Evolutionary conservation across 345 rosid species (phyloP).

Genomic region (Pistacia vera): DNA sequence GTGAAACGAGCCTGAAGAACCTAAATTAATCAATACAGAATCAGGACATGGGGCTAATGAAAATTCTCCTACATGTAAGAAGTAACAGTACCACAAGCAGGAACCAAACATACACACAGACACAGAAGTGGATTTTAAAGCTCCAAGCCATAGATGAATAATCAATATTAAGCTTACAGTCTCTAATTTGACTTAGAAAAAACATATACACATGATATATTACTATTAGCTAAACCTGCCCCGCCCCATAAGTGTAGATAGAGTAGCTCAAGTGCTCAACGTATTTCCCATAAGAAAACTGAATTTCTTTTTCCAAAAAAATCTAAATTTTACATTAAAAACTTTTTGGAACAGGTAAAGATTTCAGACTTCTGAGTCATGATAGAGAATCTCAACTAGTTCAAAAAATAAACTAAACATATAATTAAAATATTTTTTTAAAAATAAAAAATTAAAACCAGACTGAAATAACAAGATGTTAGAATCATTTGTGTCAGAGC

Average conservation of each 20-base stretch:
- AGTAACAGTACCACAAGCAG: neutral
- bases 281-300: neutral
- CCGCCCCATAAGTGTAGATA: neutral
- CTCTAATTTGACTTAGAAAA: neutral
- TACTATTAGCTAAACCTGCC: neutral
- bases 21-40: neutral
- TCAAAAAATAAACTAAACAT: slow-evolving; percentile 6
- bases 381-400: neutral
- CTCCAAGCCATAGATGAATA: neutral
- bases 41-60: neutral
- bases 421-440: neutral
- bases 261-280: neutral
- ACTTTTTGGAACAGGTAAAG: slow-evolving; percentile 1
- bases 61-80: neutral
- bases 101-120: neutral
- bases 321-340: neutral
- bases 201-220: too few relatives aligned
- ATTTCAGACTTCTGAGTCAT: slow-evolving; percentile 11
- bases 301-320: neutral
- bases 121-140: neutral
- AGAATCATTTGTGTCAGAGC: slow-evolving; percentile 14
- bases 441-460: neutral
- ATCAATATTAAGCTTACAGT: neutral
- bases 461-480: neutral
- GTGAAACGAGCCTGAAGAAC: slow-evolving; percentile 18